Percentiles rank a stretch among this genome's conserved stretches.
Evolutionary conservation across 192 early-diverging fungal genomes (phyloP).

Genomic region (Coemansia sp.): DNA sequence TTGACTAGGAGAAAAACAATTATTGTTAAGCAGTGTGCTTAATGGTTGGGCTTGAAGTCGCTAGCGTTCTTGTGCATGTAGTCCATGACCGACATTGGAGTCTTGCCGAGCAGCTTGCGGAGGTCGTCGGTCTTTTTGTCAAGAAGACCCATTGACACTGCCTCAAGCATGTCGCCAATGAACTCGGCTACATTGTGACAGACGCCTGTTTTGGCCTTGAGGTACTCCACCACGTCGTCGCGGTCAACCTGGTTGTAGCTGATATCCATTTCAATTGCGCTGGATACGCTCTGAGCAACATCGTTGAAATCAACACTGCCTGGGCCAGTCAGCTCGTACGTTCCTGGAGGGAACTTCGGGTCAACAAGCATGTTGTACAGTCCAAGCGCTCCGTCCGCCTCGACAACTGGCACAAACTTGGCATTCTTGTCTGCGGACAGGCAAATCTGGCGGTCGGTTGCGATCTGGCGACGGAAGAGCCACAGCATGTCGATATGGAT

Average conservation of each 20-base stretch:
- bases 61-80: slow-evolving; percentile 43
- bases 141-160: slow-evolving; percentile 27
- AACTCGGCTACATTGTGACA: slow-evolving; percentile 24
- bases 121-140: slow-evolving; percentile 33
- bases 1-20: background rate
- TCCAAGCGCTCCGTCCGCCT: slow-evolving; percentile 26
- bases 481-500: slow-evolving; percentile 47
- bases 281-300: slow-evolving; percentile 26
- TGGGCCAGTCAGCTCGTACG: slow-evolving; percentile 45
- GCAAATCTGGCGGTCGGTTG: slow-evolving; percentile 26
- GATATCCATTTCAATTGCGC: slow-evolving; percentile 29
- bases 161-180: slow-evolving; percentile 39
- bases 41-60: slow-evolving; percentile 42
- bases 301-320: slow-evolving; percentile 21
- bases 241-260: slow-evolving; percentile 28
- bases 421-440: slow-evolving; percentile 27
- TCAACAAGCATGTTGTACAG: slow-evolving; percentile 48
- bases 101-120: slow-evolving; percentile 34
- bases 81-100: slow-evolving; percentile 36
- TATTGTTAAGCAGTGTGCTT: background rate
- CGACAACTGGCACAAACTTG: slow-evolving; percentile 35
- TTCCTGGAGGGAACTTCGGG: slow-evolving; percentile 28
- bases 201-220: slow-evolving; percentile 24
- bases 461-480: slow-evolving; percentile 49
- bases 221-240: slow-evolving; percentile 31